Conservation (phyloP, 441 rosid genomes). For the Euphorbia schlechtendalii region DNA sequence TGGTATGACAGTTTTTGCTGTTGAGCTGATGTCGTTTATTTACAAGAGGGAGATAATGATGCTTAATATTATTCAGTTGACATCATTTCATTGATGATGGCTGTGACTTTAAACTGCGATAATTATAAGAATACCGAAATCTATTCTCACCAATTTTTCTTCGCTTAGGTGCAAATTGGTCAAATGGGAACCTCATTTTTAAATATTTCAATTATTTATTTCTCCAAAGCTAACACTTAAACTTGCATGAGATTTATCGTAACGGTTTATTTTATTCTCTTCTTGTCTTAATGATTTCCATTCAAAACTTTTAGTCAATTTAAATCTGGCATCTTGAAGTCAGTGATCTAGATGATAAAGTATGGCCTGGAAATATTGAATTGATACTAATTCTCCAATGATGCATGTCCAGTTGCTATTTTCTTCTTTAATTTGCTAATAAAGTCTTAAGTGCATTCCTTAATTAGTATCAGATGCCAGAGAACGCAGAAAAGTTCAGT, state of each 20-base stretch:
- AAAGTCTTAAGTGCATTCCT: constrained; percentile 31
- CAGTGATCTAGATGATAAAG: not conserved
- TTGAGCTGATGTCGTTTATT: no score
- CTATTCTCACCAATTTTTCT: not conserved
- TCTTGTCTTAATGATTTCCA: not conserved
- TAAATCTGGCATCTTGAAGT: not conserved
- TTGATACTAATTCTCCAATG: not conserved
- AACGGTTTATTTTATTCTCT: not conserved
- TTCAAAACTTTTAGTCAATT: not conserved
- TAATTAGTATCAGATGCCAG: constrained; percentile 67
- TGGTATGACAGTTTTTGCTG: not conserved
- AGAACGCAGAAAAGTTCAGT: constrained; percentile 89
- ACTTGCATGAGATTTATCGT: not conserved
- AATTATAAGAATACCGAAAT: not conserved
- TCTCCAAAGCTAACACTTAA: not conserved
- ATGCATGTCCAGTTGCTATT: constrained; percentile 4
- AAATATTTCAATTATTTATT: not conserved
- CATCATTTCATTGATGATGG: not conserved
- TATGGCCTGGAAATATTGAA: not conserved
- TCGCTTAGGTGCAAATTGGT: not conserved
- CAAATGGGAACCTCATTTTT: not conserved
- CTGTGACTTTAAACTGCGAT: not conserved
- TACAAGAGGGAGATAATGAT: not conserved
- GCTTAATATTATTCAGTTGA: not conserved
- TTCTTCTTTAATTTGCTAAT: constrained; percentile 9